These are phyloP conservation scores for Datura wrightii DNA, from an alignment of 257 asterid genomes.

Conservation along the genomic window DNA sequence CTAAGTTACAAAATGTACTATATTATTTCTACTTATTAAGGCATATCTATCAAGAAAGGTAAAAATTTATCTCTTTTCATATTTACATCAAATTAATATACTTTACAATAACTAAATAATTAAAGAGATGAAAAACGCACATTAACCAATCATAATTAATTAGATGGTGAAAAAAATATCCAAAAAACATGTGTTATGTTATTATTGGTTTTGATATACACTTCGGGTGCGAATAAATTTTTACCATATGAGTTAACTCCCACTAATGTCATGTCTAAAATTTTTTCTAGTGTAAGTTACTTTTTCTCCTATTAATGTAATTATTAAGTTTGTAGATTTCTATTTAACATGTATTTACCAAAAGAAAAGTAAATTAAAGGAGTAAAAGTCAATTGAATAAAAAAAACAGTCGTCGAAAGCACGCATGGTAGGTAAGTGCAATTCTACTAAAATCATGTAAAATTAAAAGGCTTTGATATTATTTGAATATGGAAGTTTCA, in stretches of 20 bases:
- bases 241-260: neutral
- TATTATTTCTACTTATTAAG: too few species aligned
- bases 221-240: neutral
- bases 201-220: neutral
- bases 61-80: neutral
- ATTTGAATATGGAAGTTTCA: neutral
- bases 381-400: neutral
- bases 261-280: neutral
- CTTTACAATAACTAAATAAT: neutral
- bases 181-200: neutral
- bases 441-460: slow-evolving; percentile 21
- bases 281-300: neutral
- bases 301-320: neutral
- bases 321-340: neutral
- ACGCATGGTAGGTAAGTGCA: slow-evolving; percentile 12
- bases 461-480: neutral
- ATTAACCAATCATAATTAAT: neutral
- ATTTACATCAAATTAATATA: too few species aligned
- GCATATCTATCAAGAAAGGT: too few species aligned
- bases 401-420: neutral
- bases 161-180: neutral
- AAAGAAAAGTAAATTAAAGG: neutral
- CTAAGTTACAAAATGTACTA: too few species aligned
- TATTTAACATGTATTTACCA: neutral
- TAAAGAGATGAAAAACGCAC: neutral